Conservation (phyloP, 352 stramenopile species). For the Phytophthora rubi region DNA sequence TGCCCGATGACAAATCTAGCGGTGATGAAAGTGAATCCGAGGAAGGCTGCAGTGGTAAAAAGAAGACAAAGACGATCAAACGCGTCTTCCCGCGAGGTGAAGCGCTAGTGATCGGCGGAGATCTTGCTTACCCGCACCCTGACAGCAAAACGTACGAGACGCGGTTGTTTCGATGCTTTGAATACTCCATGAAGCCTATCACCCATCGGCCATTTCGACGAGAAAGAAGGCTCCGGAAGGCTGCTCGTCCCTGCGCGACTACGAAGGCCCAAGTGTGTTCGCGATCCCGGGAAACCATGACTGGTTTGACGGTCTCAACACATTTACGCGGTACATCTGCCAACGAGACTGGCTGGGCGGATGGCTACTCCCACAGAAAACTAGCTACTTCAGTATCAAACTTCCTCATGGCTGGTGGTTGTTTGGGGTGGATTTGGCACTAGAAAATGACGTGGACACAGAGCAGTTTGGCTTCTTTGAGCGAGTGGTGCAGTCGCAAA, state of each 20-base stretch:
- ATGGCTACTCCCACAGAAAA: slow-evolving; percentile 92
- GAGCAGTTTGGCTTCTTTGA: slow-evolving; percentile 94
- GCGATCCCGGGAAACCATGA: slow-evolving; percentile 93
- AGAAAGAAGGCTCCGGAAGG: slow-evolving; percentile 72
- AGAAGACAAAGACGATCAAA: slow-evolving; percentile 48
- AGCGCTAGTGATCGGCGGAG: slow-evolving; percentile 90
- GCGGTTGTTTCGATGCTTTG: slow-evolving; percentile 91
- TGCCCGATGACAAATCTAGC: slow-evolving; percentile 27
- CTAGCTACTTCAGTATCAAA: slow-evolving; percentile 92
- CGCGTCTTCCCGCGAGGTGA: slow-evolving; percentile 85
- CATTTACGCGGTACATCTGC: slow-evolving; percentile 82
- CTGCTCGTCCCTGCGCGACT: slow-evolving; percentile 59
- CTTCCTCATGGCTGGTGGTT: slow-evolving; percentile 93
- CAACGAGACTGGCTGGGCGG: slow-evolving; percentile 33
- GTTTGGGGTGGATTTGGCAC: slow-evolving; percentile 90
- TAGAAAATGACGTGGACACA: slow-evolving; percentile 93
- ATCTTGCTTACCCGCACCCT: slow-evolving; percentile 93
- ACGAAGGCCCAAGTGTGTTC: slow-evolving; percentile 76
- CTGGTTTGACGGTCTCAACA: slow-evolving; percentile 95
- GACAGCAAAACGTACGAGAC: slow-evolving; percentile 90
- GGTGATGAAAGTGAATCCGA: slow-evolving; percentile 10
- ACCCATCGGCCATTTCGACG: slow-evolving; percentile 90
- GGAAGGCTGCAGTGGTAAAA: slow-evolving; percentile 30
- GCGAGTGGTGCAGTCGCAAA: slow-evolving; percentile 73
- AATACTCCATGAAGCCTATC: slow-evolving; percentile 95